phyloP scores from a whole-genome alignment of 192 early-diverging fungal genomes.

The Tieghemiomyces parasiticus region DNA sequence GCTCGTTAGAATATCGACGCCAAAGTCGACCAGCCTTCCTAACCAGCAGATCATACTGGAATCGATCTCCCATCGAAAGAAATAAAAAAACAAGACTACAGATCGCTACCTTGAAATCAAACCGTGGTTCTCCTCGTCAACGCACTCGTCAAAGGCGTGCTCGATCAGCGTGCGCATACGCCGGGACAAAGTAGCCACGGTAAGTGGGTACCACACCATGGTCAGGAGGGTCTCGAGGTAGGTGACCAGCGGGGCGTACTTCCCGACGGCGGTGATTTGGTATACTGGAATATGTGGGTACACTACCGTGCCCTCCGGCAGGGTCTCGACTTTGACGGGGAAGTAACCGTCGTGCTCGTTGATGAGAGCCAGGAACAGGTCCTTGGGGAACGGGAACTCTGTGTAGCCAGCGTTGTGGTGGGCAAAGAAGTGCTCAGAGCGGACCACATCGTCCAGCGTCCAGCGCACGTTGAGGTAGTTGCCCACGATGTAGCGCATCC shows the following conservation, averaged over 20 bases:
- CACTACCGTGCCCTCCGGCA: slow-evolving; percentile 65
- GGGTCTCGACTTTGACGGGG: slow-evolving; percentile 62
- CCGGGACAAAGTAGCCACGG: slow-evolving; percentile 71
- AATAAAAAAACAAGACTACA: no score
- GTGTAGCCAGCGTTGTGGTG: slow-evolving; percentile 57
- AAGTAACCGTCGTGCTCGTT: slow-evolving; percentile 70
- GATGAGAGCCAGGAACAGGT: slow-evolving; percentile 61
- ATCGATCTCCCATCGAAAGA: no score
- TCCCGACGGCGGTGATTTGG: slow-evolving; percentile 58
- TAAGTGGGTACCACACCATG: slow-evolving; percentile 69
- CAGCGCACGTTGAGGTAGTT: slow-evolving; percentile 51
- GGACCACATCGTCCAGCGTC: slow-evolving; percentile 49
- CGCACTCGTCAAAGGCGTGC: slow-evolving; percentile 40
- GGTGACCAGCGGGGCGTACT: slow-evolving; percentile 62
- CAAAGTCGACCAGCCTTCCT: no score
- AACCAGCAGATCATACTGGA: no score
- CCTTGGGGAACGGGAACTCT: slow-evolving; percentile 57
- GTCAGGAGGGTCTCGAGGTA: slow-evolving; percentile 72
- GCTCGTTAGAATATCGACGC: no score
- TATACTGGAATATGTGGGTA: slow-evolving; percentile 71
- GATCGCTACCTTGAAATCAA: no score
- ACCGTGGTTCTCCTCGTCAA: slow-evolving; percentile 49
- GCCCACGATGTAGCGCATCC: slow-evolving; percentile 74
- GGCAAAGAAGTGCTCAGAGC: slow-evolving; percentile 50
- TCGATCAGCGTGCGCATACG: slow-evolving; percentile 43